Percentiles rank a stretch among this genome's conserved stretches.
These are phyloP conservation scores for Murraya koenigii DNA, from an alignment of 345 rosid genomes.

Conservation along the genomic window DNA sequence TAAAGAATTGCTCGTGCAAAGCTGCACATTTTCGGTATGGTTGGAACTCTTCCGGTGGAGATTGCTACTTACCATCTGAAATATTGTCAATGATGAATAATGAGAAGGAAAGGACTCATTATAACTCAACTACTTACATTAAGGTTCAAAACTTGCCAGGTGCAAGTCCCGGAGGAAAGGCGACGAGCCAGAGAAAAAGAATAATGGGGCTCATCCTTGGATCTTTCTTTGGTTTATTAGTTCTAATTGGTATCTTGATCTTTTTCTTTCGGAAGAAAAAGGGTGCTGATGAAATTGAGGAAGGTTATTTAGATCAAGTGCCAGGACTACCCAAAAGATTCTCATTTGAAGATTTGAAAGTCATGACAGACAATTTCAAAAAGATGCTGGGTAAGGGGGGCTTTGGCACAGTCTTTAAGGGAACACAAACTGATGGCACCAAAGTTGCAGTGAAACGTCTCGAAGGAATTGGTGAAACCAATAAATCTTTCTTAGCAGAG, in stretches of 20 bases:
- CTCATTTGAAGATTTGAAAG: slow-evolving; percentile 19
- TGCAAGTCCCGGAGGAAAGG: not conserved
- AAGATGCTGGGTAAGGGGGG: slow-evolving; percentile 35
- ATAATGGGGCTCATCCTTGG: slow-evolving; percentile 4
- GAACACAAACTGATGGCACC: slow-evolving; percentile 20
- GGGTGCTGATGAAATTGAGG: slow-evolving; percentile 2
- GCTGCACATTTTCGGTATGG: slow-evolving; percentile 18
- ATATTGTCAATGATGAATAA: slow-evolving; percentile 3
- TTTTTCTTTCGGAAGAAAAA: slow-evolving; percentile 5
- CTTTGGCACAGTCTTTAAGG: slow-evolving; percentile 33
- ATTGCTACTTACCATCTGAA: slow-evolving; percentile 1
- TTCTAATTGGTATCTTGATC: slow-evolving; percentile 2
- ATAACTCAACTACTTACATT: slow-evolving; percentile 2
- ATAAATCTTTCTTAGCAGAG: slow-evolving; percentile 31
- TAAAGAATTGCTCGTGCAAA: slow-evolving; percentile 25
- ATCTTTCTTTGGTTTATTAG: not conserved
- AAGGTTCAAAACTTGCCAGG: slow-evolving; percentile 3
- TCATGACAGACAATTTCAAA: slow-evolving; percentile 18
- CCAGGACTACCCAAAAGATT: slow-evolving; percentile 25
- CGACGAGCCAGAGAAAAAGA: not conserved
- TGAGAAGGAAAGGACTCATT: not conserved
- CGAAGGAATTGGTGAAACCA: slow-evolving; percentile 19
- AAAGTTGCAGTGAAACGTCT: slow-evolving; percentile 36
- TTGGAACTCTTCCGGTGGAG: not conserved
- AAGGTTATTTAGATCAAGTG: slow-evolving; percentile 19